phyloP scores from a whole-genome alignment of 352 stramenopile species.

The Thalassiosira sp. region DNA sequence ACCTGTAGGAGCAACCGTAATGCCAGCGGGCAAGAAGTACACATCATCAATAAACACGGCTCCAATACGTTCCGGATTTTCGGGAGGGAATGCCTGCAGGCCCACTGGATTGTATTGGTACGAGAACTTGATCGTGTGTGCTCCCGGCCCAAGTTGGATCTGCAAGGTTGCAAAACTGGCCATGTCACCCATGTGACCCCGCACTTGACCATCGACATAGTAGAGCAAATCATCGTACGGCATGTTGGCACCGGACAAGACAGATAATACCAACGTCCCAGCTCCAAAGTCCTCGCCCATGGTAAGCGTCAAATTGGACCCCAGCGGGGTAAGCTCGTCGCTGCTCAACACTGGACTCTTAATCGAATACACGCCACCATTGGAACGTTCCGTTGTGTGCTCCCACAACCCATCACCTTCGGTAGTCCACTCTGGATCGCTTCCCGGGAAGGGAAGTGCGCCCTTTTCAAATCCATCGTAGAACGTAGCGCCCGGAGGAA shows the following conservation, averaged over 20 bases:
- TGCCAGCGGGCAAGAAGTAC: constrained; percentile 13
- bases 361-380: constrained; percentile 24
- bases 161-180: background rate
- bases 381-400: constrained; percentile 6
- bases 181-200: background rate
- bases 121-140: constrained; percentile 6
- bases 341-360: background rate
- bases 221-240: constrained; percentile 16
- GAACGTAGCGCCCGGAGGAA: constrained; percentile 20
- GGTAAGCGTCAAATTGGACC: constrained; percentile 18
- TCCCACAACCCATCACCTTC: constrained; percentile 16
- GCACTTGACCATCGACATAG: constrained; percentile 17
- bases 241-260: constrained; percentile 6
- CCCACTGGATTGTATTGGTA: constrained; percentile 18
- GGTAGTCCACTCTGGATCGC: constrained; percentile 20
- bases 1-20: background rate
- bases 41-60: constrained; percentile 35
- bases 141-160: background rate
- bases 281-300: background rate
- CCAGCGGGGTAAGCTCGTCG: background rate
- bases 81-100: constrained; percentile 4
- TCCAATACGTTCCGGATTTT: background rate
- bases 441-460: constrained; percentile 24
- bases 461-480: constrained; percentile 41
- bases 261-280: constrained; percentile 5